These are phyloP conservation scores for Fusarium lyarnte DNA, from an alignment of 2,329 filamentous ascomycete species.

Conservation along the genomic window DNA sequence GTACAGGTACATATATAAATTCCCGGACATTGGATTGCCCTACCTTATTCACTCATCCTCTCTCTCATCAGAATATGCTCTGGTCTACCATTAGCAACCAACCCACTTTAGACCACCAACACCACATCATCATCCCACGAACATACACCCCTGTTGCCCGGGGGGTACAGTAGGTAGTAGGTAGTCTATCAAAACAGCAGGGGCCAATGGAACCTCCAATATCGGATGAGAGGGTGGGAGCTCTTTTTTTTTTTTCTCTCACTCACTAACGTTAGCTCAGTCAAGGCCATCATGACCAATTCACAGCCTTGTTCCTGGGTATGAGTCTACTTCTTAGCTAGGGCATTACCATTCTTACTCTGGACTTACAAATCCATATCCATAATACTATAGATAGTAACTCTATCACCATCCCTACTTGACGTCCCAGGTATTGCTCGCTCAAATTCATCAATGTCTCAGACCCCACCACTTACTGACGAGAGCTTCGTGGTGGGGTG, in stretches of 20 bases:
- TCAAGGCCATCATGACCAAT: slow-evolving; percentile 8
- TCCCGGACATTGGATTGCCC: slow-evolving; percentile 35
- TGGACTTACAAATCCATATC: slow-evolving; percentile 1
- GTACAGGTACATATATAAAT: slow-evolving; percentile 39
- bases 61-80: neutral
- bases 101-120: slow-evolving; percentile 21
- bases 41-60: slow-evolving; percentile 15
- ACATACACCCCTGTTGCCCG: slow-evolving; percentile 9
- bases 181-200: neutral
- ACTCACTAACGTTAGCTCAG: neutral
- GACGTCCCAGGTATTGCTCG: neutral
- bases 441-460: neutral
- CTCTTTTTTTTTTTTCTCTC: neutral
- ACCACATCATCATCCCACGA: slow-evolving; percentile 36
- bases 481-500: slow-evolving; percentile 34
- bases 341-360: neutral
- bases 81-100: slow-evolving; percentile 3
- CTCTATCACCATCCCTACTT: neutral
- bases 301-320: neutral
- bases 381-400: neutral
- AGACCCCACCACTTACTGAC: slow-evolving; percentile 21
- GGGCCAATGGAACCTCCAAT: slow-evolving; percentile 14
- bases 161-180: neutral
- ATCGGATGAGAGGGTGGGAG: slow-evolving; percentile 35
- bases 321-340: neutral